Conservation (phyloP, 148 eudicot species). For the Rhododendron kiyosumense region DNA sequence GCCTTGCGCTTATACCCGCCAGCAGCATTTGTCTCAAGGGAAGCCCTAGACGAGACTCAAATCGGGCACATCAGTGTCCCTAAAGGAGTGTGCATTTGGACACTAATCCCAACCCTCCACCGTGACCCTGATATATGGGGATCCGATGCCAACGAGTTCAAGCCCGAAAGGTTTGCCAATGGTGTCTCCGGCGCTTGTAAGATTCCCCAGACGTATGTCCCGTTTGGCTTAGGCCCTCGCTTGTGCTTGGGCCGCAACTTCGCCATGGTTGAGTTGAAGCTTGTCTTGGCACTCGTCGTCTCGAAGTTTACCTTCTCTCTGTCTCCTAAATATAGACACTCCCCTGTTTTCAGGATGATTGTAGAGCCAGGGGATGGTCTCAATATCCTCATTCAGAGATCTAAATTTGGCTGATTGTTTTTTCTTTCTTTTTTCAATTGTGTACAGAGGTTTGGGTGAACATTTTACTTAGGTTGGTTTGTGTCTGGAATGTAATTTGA, state of each 20-base stretch:
- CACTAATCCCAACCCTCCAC: conserved; percentile 76
- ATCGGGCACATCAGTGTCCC: conserved; percentile 58
- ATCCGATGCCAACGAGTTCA: conserved; percentile 55
- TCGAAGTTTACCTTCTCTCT: conserved; percentile 55
- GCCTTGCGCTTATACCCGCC: conserved; percentile 72
- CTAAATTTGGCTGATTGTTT: background rate
- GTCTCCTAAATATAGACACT: conserved; percentile 63
- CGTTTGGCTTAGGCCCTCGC: conserved; percentile 74
- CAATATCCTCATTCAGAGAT: conserved; percentile 44
- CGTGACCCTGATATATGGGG: conserved; percentile 75
- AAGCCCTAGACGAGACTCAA: conserved; percentile 61
- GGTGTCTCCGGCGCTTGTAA: conserved; percentile 70
- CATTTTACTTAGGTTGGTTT: background rate
- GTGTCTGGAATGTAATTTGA: background rate
- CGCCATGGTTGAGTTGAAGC: conserved; percentile 67
- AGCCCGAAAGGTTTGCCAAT: conserved; percentile 62
- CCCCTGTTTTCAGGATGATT: conserved; percentile 75
- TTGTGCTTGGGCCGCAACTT: conserved; percentile 71
- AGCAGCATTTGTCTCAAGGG: conserved; percentile 82
- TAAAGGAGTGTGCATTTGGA: conserved; percentile 82
- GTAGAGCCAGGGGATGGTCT: conserved; percentile 76
- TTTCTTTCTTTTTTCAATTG: background rate
- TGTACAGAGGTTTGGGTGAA: background rate
- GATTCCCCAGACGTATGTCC: conserved; percentile 68
- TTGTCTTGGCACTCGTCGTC: conserved; percentile 43